These are phyloP conservation scores for Monosporozyma aquatica DNA, from an alignment of 805 yeast genomes.

Conservation along the genomic window DNA sequence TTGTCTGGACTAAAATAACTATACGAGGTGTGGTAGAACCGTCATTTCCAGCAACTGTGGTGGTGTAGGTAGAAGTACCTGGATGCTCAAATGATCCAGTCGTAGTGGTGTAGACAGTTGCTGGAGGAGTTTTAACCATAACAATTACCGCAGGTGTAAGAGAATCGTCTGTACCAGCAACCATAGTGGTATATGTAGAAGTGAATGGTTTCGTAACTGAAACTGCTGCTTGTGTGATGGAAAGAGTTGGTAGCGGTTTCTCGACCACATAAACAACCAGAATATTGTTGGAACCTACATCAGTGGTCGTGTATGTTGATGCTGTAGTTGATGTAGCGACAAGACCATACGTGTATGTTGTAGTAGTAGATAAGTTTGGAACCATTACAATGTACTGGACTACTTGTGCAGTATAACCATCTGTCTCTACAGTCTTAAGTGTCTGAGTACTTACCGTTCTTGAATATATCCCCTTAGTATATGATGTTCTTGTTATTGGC, in stretches of 20 bases:
- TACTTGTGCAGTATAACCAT: neutral
- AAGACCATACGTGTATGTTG: neutral
- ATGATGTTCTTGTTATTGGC: neutral
- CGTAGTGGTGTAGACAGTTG: neutral
- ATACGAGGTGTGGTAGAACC: no score
- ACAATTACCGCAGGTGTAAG: neutral
- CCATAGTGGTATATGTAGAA: neutral
- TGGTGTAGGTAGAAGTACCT: neutral
- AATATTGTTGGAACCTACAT: neutral
- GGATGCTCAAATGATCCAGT: neutral
- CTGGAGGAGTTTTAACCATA: neutral
- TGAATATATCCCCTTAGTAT: neutral
- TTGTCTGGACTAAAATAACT: neutral
- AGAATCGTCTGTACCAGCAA: neutral
- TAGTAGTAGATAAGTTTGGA: neutral
- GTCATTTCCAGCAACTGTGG: no score
- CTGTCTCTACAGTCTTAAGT: neutral
- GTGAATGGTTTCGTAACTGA: neutral
- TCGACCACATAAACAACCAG: neutral
- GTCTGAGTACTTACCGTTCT: neutral
- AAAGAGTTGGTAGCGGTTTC: neutral
- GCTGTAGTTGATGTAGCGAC: neutral
- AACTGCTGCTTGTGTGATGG: neutral
- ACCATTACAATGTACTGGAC: neutral
- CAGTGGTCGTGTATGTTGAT: neutral